Percentiles rank a stretch among this genome's conserved stretches.
These are phyloP conservation scores for Aspergillus jensenii DNA, from an alignment of 2,329 filamentous ascomycete genomes.

Conservation along the genomic window DNA sequence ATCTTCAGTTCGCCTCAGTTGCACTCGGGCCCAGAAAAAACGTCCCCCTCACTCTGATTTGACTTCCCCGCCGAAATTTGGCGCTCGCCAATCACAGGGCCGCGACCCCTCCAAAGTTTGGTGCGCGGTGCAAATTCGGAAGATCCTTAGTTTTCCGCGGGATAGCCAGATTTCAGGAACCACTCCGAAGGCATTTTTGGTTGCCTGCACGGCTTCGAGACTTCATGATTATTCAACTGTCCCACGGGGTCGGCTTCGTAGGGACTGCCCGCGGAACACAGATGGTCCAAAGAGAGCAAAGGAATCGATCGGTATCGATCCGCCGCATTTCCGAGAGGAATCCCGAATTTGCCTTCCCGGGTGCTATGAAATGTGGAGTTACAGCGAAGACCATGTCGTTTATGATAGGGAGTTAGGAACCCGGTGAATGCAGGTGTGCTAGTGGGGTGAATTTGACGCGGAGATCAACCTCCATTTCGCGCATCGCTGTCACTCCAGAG, in stretches of 20 bases:
- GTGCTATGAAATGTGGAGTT: background rate
- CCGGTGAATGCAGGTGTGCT: background rate
- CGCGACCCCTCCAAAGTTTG: slow-evolving; percentile 5
- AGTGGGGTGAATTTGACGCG: background rate
- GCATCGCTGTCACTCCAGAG: background rate
- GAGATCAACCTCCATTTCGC: background rate
- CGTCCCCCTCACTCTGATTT: background rate
- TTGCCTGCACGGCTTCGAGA: background rate
- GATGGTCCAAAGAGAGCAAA: background rate
- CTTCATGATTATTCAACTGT: background rate
- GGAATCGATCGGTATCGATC: background rate
- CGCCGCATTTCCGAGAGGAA: background rate
- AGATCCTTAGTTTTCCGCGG: slow-evolving; percentile 11
- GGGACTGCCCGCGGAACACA: background rate
- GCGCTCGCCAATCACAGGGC: slow-evolving; percentile 4
- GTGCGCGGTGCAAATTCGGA: slow-evolving; percentile 3
- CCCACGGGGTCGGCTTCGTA: background rate
- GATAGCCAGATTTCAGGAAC: slow-evolving; percentile 2
- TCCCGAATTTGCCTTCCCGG: background rate
- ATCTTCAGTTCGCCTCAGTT: background rate
- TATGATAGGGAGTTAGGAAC: background rate
- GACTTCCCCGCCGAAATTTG: background rate
- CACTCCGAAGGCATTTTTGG: background rate
- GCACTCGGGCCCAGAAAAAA: background rate
- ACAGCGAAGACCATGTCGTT: background rate